Evolutionary conservation across 176 grass and related monocot genomes (phyloP).

Genomic region (Oryza brachyantha): DNA sequence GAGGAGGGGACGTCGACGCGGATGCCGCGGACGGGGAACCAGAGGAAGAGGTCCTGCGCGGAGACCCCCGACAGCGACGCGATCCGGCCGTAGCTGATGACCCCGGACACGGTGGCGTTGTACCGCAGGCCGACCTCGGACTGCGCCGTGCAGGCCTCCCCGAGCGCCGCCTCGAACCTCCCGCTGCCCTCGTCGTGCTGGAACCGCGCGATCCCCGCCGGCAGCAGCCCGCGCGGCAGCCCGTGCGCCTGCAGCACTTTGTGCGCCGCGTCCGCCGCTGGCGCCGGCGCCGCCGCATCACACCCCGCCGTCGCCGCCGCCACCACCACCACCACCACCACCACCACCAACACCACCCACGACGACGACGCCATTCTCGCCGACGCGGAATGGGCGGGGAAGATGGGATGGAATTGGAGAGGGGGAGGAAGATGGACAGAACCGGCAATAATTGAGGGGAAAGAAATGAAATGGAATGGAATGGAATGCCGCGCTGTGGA

Average conservation of each 20-base stretch:
- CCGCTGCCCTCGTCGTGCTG: slow-evolving; percentile 37
- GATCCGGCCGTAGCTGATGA: slow-evolving; percentile 58
- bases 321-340: neutral
- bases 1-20: slow-evolving; percentile 56
- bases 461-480: neutral
- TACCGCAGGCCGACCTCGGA: slow-evolving; percentile 59
- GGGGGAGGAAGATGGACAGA: neutral
- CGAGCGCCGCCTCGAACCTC: slow-evolving; percentile 49
- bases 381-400: neutral
- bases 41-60: slow-evolving; percentile 79
- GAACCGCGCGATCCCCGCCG: slow-evolving; percentile 49
- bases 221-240: slow-evolving; percentile 55
- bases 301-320: neutral
- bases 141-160: slow-evolving; percentile 48
- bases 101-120: slow-evolving; percentile 57
- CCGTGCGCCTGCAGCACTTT: slow-evolving; percentile 42
- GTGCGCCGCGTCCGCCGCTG: slow-evolving; percentile 39
- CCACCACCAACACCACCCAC: neutral
- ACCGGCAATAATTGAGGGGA: slow-evolving; percentile 37
- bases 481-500: neutral
- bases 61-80: slow-evolving; percentile 41
- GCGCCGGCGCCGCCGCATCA: neutral
- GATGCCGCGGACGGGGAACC: slow-evolving; percentile 72
- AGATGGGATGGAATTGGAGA: neutral
- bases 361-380: slow-evolving; percentile 9